phyloP scores from a whole-genome alignment of 805 yeast genomes.

The Candida ovalis region DNA sequence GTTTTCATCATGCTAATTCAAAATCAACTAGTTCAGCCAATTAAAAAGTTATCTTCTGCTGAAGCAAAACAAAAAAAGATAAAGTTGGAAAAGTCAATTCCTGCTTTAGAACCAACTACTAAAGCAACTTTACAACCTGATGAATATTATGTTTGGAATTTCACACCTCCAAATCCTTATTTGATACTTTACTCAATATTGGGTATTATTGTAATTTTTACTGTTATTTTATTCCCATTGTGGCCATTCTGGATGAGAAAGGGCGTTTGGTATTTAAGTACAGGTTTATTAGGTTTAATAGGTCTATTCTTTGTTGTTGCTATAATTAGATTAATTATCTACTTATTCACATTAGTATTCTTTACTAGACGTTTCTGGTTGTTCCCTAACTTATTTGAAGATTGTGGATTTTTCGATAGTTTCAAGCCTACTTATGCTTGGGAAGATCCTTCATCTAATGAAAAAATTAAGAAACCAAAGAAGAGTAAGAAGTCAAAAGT shows the following conservation, averaged over 20 bases:
- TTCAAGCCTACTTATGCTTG: conserved; percentile 87
- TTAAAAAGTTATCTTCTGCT: conserved; percentile 63
- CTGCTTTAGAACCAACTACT: conserved; percentile 52
- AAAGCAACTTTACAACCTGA: conserved; percentile 61
- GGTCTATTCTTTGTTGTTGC: conserved; percentile 76
- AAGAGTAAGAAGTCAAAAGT: background rate
- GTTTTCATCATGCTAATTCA: conserved; percentile 66
- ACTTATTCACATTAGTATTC: conserved; percentile 51
- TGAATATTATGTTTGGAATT: conserved; percentile 82
- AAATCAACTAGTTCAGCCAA: conserved; percentile 71
- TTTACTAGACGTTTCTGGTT: conserved; percentile 85
- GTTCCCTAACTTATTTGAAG: conserved; percentile 93
- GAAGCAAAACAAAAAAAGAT: conserved; percentile 61
- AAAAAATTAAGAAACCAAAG: conserved; percentile 8
- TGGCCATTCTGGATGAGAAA: conserved; percentile 91
- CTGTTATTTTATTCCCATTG: conserved; percentile 77
- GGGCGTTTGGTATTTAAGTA: conserved; percentile 87
- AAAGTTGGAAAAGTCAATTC: conserved; percentile 57
- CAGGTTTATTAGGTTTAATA: conserved; percentile 69
- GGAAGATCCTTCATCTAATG: conserved; percentile 39
- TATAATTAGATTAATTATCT: conserved; percentile 70
- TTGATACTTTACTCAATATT: conserved; percentile 60
- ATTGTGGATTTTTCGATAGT: conserved; percentile 89
- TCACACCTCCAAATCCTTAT: conserved; percentile 65
- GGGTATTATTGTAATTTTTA: conserved; percentile 60